Conservation (phyloP, 179 eudicot genomes). For the Silene coronaria region DNA sequence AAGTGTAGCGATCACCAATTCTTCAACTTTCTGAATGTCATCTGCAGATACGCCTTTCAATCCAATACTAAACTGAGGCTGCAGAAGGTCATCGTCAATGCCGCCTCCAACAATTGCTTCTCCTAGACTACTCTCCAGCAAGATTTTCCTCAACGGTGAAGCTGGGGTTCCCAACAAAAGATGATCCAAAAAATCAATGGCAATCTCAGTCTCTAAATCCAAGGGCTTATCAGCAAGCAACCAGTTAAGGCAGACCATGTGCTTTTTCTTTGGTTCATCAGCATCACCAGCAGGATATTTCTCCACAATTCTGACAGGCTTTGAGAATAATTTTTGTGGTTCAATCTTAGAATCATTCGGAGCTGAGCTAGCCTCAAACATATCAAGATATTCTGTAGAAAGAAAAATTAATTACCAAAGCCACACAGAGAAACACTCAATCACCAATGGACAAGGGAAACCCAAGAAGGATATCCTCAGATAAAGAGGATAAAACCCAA, state of each 20-base stretch:
- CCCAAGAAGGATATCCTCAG: background rate
- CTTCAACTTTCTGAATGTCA: constrained; percentile 78
- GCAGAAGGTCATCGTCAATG: constrained; percentile 82
- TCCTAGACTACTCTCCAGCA: constrained; percentile 87
- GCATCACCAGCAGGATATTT: constrained; percentile 94
- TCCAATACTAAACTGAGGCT: constrained; percentile 89
- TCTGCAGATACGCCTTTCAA: constrained; percentile 82
- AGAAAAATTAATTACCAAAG: constrained; percentile 7
- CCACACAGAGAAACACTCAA: background rate
- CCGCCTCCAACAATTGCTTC: constrained; percentile 97
- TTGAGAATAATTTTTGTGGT: constrained; percentile 66
- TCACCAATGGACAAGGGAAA: background rate
- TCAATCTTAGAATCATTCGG: constrained; percentile 57
- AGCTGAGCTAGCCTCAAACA: constrained; percentile 81
- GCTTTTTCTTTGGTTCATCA: constrained; percentile 73
- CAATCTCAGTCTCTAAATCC: constrained; percentile 88
- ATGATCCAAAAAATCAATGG: constrained; percentile 76
- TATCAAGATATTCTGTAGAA: constrained; percentile 74
- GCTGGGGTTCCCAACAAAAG: constrained; percentile 95
- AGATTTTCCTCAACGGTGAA: constrained; percentile 85
- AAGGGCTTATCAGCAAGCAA: constrained; percentile 76
- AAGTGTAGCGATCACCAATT: constrained; percentile 56
- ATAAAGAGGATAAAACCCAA: background rate
- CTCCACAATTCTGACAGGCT: constrained; percentile 71
- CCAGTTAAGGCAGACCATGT: constrained; percentile 98